Evolutionary conservation across 2,329 filamentous ascomycete species (phyloP), one percentile per base, ranked within the genome.

Genomic region (Xylaria sp.): DNA sequence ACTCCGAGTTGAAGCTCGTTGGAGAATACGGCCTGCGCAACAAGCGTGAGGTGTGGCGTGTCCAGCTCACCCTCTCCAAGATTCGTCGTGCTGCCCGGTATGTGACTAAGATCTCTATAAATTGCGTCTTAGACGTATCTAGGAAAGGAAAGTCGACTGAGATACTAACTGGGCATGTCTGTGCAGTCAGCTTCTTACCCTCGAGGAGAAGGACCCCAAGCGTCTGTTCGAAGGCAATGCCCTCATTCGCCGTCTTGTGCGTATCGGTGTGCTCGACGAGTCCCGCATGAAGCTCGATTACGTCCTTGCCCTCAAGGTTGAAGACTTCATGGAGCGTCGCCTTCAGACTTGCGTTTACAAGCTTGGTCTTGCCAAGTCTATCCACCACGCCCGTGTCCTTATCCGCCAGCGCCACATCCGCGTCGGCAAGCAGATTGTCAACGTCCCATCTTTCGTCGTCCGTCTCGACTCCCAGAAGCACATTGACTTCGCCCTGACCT

Each of bases 271-370:
- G 81, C 93, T 99, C 81, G 96, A 99, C 84, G 96, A 99, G 89
- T 94, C 94, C 83, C 96, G 96, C 90, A 99, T 99, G 96, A 99
- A 97, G 92, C 96, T 99, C 89, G 96, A 99, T 97, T 97, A 99
- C 92, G 96, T 99, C 82, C 88, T 99, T 82, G 96, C 96, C 86
- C 91, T 99, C 71, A 97, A 97, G 90, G 92, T 96, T 80, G 96
- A 99, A 87, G 96, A 99, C 86, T 99, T 99, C 92, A 90, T 99
- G 86, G 96, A 99, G 92, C 95, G 96, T 80, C 94, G 96, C 85
- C 94, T 98, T 77, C 95, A 99, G 91, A 99, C 96, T 79, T 97
- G 95, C 81, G 96, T 99, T 84, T 98, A 97, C 92, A 98, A 99
- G 92, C 94, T 99, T 79, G 96, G 96, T 80, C 93, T 99, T 73